A percentile compares a stretch with the other conserved stretches of the same genome.
Evolutionary conservation across 164 flowering plant genomes (phyloP).

Genomic region (Cinnamomum micranthum): DNA sequence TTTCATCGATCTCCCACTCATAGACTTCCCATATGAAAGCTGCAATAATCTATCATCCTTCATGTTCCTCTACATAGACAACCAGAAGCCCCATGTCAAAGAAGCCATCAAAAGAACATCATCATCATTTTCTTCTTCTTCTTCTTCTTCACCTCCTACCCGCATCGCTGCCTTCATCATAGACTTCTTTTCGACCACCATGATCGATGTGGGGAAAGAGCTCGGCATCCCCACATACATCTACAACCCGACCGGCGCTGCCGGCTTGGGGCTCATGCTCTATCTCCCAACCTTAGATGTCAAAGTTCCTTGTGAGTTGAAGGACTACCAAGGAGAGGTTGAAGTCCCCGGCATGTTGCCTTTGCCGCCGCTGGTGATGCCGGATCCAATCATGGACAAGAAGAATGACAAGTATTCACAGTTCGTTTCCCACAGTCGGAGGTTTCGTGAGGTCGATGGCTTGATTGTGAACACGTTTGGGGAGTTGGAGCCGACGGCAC

Average conservation of each 20-base stretch:
- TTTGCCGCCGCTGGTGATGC: conserved; percentile 10
- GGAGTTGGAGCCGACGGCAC: conserved; percentile 1
- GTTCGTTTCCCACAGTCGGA: not conserved
- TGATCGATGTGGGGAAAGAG: conserved; percentile 38
- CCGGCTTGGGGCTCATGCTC: conserved; percentile 10
- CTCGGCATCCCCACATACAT: conserved; percentile 32
- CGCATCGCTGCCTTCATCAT: conserved; percentile 12
- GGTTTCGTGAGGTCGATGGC: conserved; percentile 2
- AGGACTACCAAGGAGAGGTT: not conserved
- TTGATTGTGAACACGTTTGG: conserved; percentile 12
- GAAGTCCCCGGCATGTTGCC: conserved; percentile 11
- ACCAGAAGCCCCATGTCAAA: not conserved
- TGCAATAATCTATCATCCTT: too few relatives aligned
- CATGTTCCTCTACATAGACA: not conserved
- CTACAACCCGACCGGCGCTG: conserved; percentile 15
- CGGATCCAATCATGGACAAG: not conserved
- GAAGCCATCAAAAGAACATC: not conserved
- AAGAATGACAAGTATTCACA: not conserved
- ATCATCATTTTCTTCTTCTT: not conserved
- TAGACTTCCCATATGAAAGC: too few relatives aligned
- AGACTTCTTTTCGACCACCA: conserved; percentile 25
- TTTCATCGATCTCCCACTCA: too few relatives aligned
- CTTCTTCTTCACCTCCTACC: not conserved
- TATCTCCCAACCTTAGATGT: conserved; percentile 5
- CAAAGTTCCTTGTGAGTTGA: not conserved